Base-by-base conservation (phyloP, 2,329 filamentous ascomycete species). In the Cadophora sp. region DNA sequence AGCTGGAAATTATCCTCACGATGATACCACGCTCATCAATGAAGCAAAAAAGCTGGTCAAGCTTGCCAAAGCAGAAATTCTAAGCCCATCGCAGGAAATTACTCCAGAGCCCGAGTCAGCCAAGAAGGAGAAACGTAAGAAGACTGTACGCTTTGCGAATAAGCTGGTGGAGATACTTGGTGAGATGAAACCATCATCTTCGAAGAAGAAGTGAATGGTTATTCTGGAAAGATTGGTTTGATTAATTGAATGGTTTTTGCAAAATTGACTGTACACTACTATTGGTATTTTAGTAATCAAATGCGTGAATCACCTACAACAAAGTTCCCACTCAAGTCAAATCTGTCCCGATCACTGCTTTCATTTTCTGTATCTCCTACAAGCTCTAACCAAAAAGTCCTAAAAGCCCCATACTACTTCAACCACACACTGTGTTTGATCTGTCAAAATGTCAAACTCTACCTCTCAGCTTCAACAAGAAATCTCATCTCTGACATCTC, bases 141-240 rank as follows among this genome's bases (percentile, higher is more conserved):
- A 53, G 16, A 33, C 50, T 53, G 50, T 53, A n/a, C 50, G 50
- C 7, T 53, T 53, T 33, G 24, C 50, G 7, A 27, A 53, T 33
- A 53, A 33, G 50, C 27, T 53, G 24, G 50, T 53, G 14, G 50
- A 53, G 27, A 53, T 53, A 53, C 27, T 53, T n/a, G 50, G 50
- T 8, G 24, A 53, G 2, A 53, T 53, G 50, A 53, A 53, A 13
- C 50, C 50, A 2, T 53, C 50, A n/a, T 53, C 50, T 33, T 53
- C 50, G 14, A 33, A 33, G 27, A 33, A 53, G 50, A 53, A 53
- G 50, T 53, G 50, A 53, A 33, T 53, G 24, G 27, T 4, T 24
- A 9, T n/a, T 4, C 8, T 13, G 13, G 50, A 53, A 9, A 14
- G 50, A 33, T 7, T 11, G 18, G 24, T n/a, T 33, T 53, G 50